Conservation (phyloP, 768 basidiomycete species). For the Gyrodon lividus region DNA sequence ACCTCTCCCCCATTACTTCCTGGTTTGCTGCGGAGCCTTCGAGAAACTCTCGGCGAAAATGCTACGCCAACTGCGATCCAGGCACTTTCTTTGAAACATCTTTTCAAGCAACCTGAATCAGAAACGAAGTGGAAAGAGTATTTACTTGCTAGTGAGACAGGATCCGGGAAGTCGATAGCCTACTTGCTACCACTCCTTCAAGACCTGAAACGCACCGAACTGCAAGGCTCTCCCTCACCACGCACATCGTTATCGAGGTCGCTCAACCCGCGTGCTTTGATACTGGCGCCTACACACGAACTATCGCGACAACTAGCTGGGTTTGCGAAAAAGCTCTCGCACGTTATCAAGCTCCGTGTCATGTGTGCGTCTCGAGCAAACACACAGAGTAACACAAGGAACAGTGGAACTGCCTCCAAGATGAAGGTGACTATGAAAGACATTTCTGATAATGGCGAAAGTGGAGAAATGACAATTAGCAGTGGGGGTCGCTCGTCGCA, state of each 20-base stretch:
- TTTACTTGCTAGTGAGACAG: conserved; percentile 85
- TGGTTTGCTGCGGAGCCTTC: conserved; percentile 58
- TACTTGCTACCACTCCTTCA: conserved; percentile 86
- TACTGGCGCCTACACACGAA: conserved; percentile 89
- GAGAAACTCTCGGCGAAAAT: conserved; percentile 53
- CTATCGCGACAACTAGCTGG: conserved; percentile 75
- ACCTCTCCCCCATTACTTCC: conserved; percentile 68
- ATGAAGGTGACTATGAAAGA: conserved; percentile 35
- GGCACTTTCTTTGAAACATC: conserved; percentile 63
- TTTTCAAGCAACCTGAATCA: conserved; percentile 38
- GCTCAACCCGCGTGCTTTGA: conserved; percentile 70
- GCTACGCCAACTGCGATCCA: conserved; percentile 78
- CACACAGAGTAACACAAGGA: conserved; percentile 19
- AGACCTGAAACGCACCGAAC: conserved; percentile 67
- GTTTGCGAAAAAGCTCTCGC: conserved; percentile 73
- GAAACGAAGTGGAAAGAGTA: conserved; percentile 38
- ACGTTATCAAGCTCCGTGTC: conserved; percentile 75
- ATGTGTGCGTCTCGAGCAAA: conserved; percentile 68
- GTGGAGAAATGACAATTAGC: conserved; percentile 31
- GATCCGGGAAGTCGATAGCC: conserved; percentile 89
- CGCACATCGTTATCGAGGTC: conserved; percentile 19
- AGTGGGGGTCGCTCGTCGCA: conserved; percentile 15
- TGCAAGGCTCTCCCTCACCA: conserved; percentile 12
- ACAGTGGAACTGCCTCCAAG: conserved; percentile 45
- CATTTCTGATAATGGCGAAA: conserved; percentile 19